These are phyloP conservation scores for Emmonsia crescens DNA, from an alignment of 2,329 filamentous ascomycete species.

Conservation along the genomic window DNA sequence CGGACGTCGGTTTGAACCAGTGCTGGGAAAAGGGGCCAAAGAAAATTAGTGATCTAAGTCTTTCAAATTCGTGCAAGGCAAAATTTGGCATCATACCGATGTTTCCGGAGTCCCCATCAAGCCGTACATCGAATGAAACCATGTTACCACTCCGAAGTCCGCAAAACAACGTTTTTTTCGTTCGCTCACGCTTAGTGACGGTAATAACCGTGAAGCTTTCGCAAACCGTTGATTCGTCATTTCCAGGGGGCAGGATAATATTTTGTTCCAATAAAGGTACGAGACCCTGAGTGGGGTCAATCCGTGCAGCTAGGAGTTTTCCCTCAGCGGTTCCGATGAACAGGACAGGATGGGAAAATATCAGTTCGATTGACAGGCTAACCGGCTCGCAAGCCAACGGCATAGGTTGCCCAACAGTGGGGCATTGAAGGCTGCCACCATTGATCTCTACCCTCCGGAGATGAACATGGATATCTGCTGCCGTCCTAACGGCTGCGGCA, in stretches of 20 bases:
- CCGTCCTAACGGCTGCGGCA: conserved; percentile 18
- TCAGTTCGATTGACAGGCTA: conserved; percentile 23
- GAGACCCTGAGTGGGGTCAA: conserved; percentile 15
- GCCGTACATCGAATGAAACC: conserved; percentile 19
- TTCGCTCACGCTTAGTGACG: conserved; percentile 9
- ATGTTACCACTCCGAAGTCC: conserved; percentile 37
- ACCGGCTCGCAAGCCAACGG: conserved; percentile 26
- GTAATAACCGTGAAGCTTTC: conserved; percentile 25
- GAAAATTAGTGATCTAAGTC: conserved; percentile 11
- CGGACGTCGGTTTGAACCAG: conserved; percentile 22
- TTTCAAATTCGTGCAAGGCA: not conserved
- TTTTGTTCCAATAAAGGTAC: conserved; percentile 16
- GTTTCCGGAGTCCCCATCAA: conserved; percentile 13
- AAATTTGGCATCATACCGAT: conserved; percentile 18
- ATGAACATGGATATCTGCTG: conserved; percentile 20
- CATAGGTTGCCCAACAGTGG: conserved; percentile 16
- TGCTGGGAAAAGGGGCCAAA: conserved; percentile 16
- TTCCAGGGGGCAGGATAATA: conserved; percentile 15
- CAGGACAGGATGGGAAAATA: conserved; percentile 20
- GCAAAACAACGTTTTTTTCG: conserved; percentile 28
- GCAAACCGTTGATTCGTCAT: conserved; percentile 25
- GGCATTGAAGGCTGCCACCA: conserved; percentile 14
- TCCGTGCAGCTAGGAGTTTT: conserved; percentile 23
- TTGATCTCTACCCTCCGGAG: conserved; percentile 17
- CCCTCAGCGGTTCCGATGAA: conserved; percentile 33